Conservation (phyloP, 495 filamentous ascomycete species). For the Aspergillus affinis region DNA sequence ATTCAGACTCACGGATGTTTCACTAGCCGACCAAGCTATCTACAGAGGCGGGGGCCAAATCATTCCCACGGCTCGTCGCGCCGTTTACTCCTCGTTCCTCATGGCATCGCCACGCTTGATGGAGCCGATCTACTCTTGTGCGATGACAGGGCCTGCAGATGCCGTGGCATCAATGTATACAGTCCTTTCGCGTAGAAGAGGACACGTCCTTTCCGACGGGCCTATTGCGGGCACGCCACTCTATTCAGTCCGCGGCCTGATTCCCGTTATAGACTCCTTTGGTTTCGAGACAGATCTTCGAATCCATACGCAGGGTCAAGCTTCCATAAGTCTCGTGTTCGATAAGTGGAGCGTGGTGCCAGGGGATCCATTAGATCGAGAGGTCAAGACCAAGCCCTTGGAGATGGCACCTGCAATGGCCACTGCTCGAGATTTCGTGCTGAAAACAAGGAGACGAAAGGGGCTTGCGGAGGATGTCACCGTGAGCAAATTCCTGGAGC, state of each 20-base stretch:
- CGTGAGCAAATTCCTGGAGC: conserved; percentile 93
- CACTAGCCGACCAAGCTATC: conserved; percentile 84
- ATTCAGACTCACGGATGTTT: conserved; percentile 89
- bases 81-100: conserved; percentile 91
- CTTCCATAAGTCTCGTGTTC: conserved; percentile 87
- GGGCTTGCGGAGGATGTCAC: conserved; percentile 93
- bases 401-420: conserved; percentile 84
- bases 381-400: conserved; percentile 75
- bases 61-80: conserved; percentile 88
- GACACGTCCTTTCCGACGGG: conserved; percentile 89
- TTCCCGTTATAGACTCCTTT: conserved; percentile 95
- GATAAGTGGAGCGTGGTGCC: conserved; percentile 95
- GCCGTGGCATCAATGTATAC: conserved; percentile 88
- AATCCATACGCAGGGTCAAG: conserved; percentile 93
- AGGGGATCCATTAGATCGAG: conserved; percentile 89
- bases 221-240: conserved; percentile 95
- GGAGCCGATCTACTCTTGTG: conserved; percentile 90
- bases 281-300: conserved; percentile 96
- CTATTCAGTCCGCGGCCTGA: conserved; percentile 83
- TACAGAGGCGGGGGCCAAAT: conserved; percentile 95
- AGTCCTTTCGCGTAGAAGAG: conserved; percentile 80
- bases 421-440: conserved; percentile 90
- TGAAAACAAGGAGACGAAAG: conserved; percentile 93
- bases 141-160: conserved; percentile 91
- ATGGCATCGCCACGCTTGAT: conserved; percentile 96